A percentile compares a stretch with the other conserved stretches of the same genome.
These are phyloP conservation scores for Wakefieldia striispora DNA, from an alignment of 768 basidiomycete species.

Conservation along the genomic window DNA sequence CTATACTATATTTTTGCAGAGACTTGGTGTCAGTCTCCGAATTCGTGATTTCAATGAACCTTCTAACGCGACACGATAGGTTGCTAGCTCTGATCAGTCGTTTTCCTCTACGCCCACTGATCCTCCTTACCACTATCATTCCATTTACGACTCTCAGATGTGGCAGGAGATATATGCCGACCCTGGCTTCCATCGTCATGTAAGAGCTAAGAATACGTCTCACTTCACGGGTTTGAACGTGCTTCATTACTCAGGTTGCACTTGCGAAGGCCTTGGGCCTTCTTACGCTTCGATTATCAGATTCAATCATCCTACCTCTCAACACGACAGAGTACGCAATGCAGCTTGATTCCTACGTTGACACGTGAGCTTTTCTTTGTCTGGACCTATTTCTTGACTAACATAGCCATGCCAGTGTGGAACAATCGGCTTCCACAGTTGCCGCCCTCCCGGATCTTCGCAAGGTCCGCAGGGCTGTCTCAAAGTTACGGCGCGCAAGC, in stretches of 20 bases:
- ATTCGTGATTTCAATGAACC: neutral
- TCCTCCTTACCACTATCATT: constrained; percentile 71
- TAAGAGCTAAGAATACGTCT: constrained; percentile 29
- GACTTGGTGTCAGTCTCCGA: constrained; percentile 51
- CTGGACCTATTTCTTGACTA: constrained; percentile 21
- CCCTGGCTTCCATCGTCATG: constrained; percentile 71
- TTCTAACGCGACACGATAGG: constrained; percentile 14
- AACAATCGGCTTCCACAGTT: constrained; percentile 36
- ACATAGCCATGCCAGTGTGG: constrained; percentile 44
- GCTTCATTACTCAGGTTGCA: constrained; percentile 44
- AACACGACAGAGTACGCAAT: constrained; percentile 75
- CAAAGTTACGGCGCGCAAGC: constrained; percentile 49
- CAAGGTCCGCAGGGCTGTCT: constrained; percentile 45
- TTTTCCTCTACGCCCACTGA: constrained; percentile 41
- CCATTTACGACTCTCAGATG: constrained; percentile 65
- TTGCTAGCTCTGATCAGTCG: constrained; percentile 33
- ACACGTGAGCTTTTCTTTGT: constrained; percentile 44
- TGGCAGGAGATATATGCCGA: constrained; percentile 78
- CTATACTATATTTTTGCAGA: constrained; percentile 88
- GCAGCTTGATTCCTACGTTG: constrained; percentile 59
- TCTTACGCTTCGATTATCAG: constrained; percentile 53
- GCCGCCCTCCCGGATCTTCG: constrained; percentile 34
- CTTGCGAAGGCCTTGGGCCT: constrained; percentile 66
- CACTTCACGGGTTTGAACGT: neutral
- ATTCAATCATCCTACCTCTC: constrained; percentile 63